phyloP scores from a whole-genome alignment of 2,329 filamentous ascomycete genomes.

The Alternaria sp. region DNA sequence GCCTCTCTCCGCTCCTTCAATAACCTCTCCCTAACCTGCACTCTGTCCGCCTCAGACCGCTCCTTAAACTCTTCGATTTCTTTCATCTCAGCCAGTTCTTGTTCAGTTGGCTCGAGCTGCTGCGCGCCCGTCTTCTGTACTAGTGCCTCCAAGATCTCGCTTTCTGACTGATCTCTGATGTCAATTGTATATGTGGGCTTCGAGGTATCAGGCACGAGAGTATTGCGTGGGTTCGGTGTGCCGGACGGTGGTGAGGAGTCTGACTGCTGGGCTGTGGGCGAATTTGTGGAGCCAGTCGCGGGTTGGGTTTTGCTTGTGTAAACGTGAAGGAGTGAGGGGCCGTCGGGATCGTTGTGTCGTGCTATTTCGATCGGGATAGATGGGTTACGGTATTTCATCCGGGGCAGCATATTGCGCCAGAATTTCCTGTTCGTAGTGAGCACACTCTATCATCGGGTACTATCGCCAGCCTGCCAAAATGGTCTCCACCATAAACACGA shows the following conservation, averaged over 20 bases:
- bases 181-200: constrained; percentile 56
- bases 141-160: constrained; percentile 70
- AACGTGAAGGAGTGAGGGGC: constrained; percentile 43
- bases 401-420: constrained; percentile 82
- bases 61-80: constrained; percentile 65
- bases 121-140: constrained; percentile 69
- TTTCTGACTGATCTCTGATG: constrained; percentile 70
- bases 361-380: constrained; percentile 82
- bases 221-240: constrained; percentile 36
- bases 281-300: constrained; percentile 19
- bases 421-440: constrained; percentile 72
- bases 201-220: constrained; percentile 40
- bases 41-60: constrained; percentile 64
- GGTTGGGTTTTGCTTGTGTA: constrained; percentile 39
- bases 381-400: constrained; percentile 95
- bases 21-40: constrained; percentile 62
- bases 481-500: no score
- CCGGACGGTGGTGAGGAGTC: constrained; percentile 23
- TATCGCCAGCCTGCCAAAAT: neutral
- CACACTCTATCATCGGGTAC: neutral
- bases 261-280: constrained; percentile 29
- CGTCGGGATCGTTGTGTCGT: constrained; percentile 63
- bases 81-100: constrained; percentile 68
- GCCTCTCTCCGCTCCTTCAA: constrained; percentile 70
- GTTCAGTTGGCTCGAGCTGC: constrained; percentile 64